Evolutionary conservation across 2,329 filamentous ascomycete species (phyloP).

Genomic region (Cladosporium austrohemisphaericum): DNA sequence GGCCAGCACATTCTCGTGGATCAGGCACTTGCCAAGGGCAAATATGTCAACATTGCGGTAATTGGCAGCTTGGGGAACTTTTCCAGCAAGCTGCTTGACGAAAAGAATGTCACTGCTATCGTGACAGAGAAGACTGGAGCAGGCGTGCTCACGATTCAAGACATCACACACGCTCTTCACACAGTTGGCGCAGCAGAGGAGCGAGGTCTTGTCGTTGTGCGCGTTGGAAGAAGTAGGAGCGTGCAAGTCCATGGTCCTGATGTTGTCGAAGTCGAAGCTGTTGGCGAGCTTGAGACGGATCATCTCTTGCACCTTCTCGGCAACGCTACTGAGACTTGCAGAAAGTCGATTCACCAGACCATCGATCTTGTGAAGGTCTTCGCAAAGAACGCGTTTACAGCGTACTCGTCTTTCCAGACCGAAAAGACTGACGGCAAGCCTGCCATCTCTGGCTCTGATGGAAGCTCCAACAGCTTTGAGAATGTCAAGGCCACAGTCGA

Average conservation of each 20-base stretch:
- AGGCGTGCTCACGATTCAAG: slow-evolving; percentile 26
- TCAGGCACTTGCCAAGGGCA: slow-evolving; percentile 24
- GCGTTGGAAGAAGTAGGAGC: slow-evolving; percentile 26
- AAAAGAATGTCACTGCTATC: slow-evolving; percentile 32
- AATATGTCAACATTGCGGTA: slow-evolving; percentile 29
- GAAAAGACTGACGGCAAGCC: slow-evolving; percentile 31
- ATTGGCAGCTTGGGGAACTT: slow-evolving; percentile 31
- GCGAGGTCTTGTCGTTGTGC: slow-evolving; percentile 30
- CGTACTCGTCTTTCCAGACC: slow-evolving; percentile 30
- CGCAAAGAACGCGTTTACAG: slow-evolving; percentile 25
- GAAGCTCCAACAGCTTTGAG: slow-evolving; percentile 25
- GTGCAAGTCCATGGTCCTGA: slow-evolving; percentile 23
- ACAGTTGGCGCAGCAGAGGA: slow-evolving; percentile 21
- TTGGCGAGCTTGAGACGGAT: slow-evolving; percentile 31
- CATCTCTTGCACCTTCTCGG: slow-evolving; percentile 32
- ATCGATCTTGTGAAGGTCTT: slow-evolving; percentile 30
- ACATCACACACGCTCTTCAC: slow-evolving; percentile 27
- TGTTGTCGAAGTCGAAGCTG: slow-evolving; percentile 27
- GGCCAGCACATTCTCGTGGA: slow-evolving; percentile 33
- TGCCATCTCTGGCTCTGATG: slow-evolving; percentile 27
- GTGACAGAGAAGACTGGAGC: slow-evolving; percentile 26
- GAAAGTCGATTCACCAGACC: slow-evolving; percentile 26
- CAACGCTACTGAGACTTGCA: slow-evolving; percentile 27
- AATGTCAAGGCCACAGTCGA: slow-evolving; percentile 33
- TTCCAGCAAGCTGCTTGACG: slow-evolving; percentile 34